phyloP scores from a whole-genome alignment of 2,329 filamentous ascomycete genomes.

The Stagonosporopsis rhizophila region DNA sequence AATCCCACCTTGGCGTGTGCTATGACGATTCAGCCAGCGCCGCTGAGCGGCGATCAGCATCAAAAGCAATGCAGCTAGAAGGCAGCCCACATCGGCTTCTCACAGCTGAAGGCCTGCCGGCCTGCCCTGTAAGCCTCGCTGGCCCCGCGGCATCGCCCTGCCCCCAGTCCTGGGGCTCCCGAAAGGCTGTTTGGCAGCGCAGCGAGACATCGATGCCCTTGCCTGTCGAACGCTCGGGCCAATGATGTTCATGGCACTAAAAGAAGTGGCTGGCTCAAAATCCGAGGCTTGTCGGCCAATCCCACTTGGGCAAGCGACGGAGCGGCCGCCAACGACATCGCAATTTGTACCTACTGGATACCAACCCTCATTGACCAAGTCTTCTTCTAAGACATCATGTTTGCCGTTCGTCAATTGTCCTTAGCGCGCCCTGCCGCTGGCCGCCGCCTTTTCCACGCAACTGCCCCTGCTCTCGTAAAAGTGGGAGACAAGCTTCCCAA shows the following conservation, averaged over 20 bases:
- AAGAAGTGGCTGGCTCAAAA: constrained; percentile 16
- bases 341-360: constrained; percentile 3
- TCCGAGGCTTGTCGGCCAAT: constrained; percentile 7
- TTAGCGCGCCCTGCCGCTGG: constrained; percentile 28
- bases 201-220: constrained; percentile 7
- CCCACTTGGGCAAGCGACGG: constrained; percentile 1
- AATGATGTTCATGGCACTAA: background rate
- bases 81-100: constrained; percentile 11
- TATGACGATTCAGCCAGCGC: constrained; percentile 15
- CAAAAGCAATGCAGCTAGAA: constrained; percentile 14
- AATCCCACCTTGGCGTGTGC: constrained; percentile 13
- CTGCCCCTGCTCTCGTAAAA: constrained; percentile 69
- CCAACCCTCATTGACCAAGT: constrained; percentile 8
- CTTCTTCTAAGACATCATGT: constrained; percentile 22
- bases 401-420: constrained; percentile 35
- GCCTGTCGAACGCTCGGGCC: constrained; percentile 8
- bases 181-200: background rate
- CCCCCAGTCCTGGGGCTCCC: background rate
- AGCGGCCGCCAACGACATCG: constrained; percentile 19
- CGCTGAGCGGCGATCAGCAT: constrained; percentile 17
- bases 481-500: constrained; percentile 81
- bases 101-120: background rate
- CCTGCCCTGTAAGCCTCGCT: background rate
- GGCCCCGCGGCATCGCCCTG: background rate
- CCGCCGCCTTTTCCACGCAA: constrained; percentile 66